Base-by-base conservation (phyloP, 495 filamentous ascomycete genomes). In the Xylaria telfairii region DNA sequence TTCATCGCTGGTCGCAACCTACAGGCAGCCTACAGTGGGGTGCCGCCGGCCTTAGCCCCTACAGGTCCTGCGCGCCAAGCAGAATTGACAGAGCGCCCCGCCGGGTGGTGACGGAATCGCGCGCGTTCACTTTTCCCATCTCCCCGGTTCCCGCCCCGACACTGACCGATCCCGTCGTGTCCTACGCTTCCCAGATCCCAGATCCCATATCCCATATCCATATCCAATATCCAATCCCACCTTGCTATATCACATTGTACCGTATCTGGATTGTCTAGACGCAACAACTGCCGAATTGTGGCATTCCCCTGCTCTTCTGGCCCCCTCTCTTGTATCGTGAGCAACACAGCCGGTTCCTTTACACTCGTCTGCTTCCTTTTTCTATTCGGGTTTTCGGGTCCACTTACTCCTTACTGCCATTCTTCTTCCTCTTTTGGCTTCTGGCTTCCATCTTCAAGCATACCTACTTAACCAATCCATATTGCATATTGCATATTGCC, bases 101-200 rank as follows among this genome's bases (percentile, higher is more conserved):
- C 69, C 69, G 63, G 49, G 60, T 67, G 64, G 74, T 78, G 76
- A 78, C 76, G 76, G 72, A 78, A 78, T 74, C 68, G 69, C 57
- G 24, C 73, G 72, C 74, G 74, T 68, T 70, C 73, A 68, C 73
- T 74, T 75, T 72, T 72, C 44, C 24, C 53, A 62, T 57, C 56
- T 61, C 60, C 70, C 66, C 65, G 62, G 60, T 60, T 67, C 53
- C 65, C 46, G 65, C 32, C 56, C 68, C 68, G 68, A 56, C 42
- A 56, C 60, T 69, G 57, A 47, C 61, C 61, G 61, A 64, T 47
- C 21, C 57, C 61, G 61, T 46, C 44, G 62, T 65, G 61, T 64
- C 62, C 51, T 19, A 42, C 60, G 60, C 60, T 19, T 51, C 42
- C 28, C 44, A 46, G 12, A n/a, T 39, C 12, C 28, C 53, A 30